Base-by-base conservation (phyloP, 768 basidiomycete species). In the Chalciporus sphaerocephalus region DNA sequence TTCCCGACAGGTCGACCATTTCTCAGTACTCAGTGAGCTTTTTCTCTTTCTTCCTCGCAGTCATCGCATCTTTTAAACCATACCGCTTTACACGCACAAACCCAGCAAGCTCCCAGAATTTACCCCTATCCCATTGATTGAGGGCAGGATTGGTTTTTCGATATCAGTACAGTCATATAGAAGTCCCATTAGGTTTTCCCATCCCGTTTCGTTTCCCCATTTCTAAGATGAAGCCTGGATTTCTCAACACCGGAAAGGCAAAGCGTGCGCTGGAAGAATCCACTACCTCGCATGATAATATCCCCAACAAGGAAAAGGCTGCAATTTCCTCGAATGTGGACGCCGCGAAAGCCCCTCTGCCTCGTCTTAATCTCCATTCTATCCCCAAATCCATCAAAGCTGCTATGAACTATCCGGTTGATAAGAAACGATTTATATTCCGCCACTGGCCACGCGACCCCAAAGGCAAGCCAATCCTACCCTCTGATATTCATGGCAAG, bases 361-460 rank as follows among this genome's bases (percentile, higher is more conserved):
- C 45, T 2, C 32, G 16, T 38, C 38, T 48, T 5, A 46, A 55
- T 38, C 39, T 50, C 24, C 56, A 57, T 35, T 38, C 39, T 1
- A 34, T 45, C 17, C 39, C 43, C 1, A 13, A 21, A 8, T n/a
- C 9, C 23, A 1, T 25, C n/a, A 17, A 10, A 16, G 17, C 7
- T 5, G 0, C n/a, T 30, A 33, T 16, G n/a, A 17, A 24, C 0
- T 37, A 25, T 30, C 20, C 33, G 12, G 2, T 12, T 25, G n/a
- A 11, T 5, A 42, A 41, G 18, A 44, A 22, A 2, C 53, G 62
- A 22, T 48, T 52, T 5, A 36, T 60, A 37, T 57, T 64, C 13
- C 57, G 48, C 17, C 20, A 15, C 10, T 64, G 63, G 62, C 62
- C 58, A 12, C 60, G 62, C 16, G 53, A 62, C 41, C 62, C 60